Conservation (phyloP, 2,329 filamentous ascomycete genomes). For the Cyanodermella asteris region DNA sequence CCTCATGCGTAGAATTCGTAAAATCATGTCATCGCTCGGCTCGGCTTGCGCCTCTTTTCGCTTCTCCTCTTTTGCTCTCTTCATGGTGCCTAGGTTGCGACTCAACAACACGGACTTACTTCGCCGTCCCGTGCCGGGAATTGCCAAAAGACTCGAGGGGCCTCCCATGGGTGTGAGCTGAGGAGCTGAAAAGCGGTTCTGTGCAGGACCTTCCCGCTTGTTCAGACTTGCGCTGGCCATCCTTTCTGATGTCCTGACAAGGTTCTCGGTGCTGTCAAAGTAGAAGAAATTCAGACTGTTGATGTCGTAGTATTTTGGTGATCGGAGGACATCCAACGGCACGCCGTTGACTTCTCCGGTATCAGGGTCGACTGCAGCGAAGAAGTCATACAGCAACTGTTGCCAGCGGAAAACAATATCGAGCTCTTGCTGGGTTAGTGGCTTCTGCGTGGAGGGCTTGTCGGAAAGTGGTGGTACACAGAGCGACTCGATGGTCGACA, state of each 20-base stretch:
- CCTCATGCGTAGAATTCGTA: slow-evolving; percentile 84
- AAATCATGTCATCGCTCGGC: slow-evolving; percentile 93
- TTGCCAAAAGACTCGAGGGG: slow-evolving; percentile 21
- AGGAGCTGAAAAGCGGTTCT: slow-evolving; percentile 50
- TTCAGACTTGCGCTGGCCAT: slow-evolving; percentile 84
- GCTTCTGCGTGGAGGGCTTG: slow-evolving; percentile 70
- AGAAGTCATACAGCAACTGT: slow-evolving; percentile 75
- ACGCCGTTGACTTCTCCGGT: slow-evolving; percentile 69
- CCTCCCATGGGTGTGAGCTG: slow-evolving; percentile 23
- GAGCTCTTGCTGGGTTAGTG: slow-evolving; percentile 66
- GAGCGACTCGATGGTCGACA: slow-evolving; percentile 73
- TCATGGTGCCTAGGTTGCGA: slow-evolving; percentile 89
- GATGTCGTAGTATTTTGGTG: slow-evolving; percentile 93
- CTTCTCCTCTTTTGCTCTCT: slow-evolving; percentile 86
- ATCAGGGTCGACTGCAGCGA: slow-evolving; percentile 76
- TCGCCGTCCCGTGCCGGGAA: slow-evolving; percentile 26
- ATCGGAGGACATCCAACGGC: slow-evolving; percentile 76
- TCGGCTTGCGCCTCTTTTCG: slow-evolving; percentile 88
- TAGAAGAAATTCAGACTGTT: slow-evolving; percentile 97
- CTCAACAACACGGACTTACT: slow-evolving; percentile 70
- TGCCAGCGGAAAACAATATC: slow-evolving; percentile 94
- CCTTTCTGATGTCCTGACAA: slow-evolving; percentile 85
- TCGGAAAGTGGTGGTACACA: slow-evolving; percentile 87
- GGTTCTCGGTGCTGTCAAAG: slow-evolving; percentile 72
- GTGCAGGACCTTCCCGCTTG: slow-evolving; percentile 46